Evolutionary conservation across 805 yeast genomes (phyloP).

Genomic region (Candida yuanshanica): DNA sequence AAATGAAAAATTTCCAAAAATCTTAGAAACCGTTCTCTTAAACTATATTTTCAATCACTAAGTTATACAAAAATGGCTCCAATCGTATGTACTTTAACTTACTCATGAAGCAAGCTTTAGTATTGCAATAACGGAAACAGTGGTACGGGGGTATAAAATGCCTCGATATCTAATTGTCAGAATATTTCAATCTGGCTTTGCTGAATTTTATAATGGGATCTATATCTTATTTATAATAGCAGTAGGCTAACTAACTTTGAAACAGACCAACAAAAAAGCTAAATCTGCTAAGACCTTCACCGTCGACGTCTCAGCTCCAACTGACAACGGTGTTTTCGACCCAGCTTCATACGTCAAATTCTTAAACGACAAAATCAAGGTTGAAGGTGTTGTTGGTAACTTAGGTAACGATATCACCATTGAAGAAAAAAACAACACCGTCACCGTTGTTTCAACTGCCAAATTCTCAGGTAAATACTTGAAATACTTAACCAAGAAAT

Average conservation of each 20-base stretch:
- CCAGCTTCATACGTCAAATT: constrained; percentile 96
- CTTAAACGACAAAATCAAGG: constrained; percentile 98
- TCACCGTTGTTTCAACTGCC: constrained; percentile 83
- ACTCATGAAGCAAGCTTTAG: not conserved
- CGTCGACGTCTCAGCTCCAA: constrained; percentile 96
- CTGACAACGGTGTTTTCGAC: constrained; percentile 96
- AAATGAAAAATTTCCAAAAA: constrained; percentile 3
- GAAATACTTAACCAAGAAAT: constrained; percentile 99
- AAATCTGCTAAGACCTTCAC: constrained; percentile 84
- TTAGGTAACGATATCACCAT: constrained; percentile 92
- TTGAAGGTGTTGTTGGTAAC: constrained; percentile 94
- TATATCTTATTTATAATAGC: constrained; percentile 34
- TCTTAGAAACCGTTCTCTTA: not conserved
- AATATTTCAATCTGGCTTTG: constrained; percentile 17
- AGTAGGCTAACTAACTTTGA: constrained; percentile 63
- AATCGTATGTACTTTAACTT: constrained; percentile 57
- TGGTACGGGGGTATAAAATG: not conserved
- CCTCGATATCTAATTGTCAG: not conserved
- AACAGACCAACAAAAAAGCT: constrained; percentile 74
- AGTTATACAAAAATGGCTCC: constrained; percentile 66
- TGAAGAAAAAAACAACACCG: constrained; percentile 82
- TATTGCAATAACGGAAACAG: not conserved
- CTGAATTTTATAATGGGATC: constrained; percentile 29
- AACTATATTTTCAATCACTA: not conserved
- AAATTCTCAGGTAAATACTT: constrained; percentile 99